Percentiles rank a stretch among this genome's conserved stretches.
Evolutionary conservation across 1,284 basidiomycete genomes (phyloP).

Genomic region (Puccinia novopanici): DNA sequence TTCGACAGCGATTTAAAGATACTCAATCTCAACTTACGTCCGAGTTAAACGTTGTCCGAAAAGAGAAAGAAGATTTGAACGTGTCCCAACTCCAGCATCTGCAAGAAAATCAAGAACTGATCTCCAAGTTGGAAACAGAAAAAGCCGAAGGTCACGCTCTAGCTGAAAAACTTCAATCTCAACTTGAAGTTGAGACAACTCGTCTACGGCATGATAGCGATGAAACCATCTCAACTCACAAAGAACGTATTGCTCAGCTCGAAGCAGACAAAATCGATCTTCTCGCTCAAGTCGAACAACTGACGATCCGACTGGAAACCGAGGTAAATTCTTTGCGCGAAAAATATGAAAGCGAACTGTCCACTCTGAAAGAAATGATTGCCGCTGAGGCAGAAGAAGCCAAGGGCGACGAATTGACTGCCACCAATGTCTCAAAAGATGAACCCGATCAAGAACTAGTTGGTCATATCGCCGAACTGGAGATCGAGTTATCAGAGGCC

Average conservation of each 20-base stretch:
- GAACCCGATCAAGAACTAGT: slow-evolving; percentile 16
- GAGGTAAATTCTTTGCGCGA: slow-evolving; percentile 9
- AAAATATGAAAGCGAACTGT: slow-evolving; percentile 6
- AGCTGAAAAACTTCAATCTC: slow-evolving; percentile 15
- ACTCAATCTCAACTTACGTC: slow-evolving; percentile 20
- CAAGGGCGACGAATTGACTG: neutral
- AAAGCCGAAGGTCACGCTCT: neutral
- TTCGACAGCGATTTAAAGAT: neutral
- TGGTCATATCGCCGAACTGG: neutral
- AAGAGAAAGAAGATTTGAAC: slow-evolving; percentile 13
- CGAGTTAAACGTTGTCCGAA: slow-evolving; percentile 10
- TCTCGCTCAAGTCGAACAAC: slow-evolving; percentile 17
- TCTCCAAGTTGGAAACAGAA: slow-evolving; percentile 15
- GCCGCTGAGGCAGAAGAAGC: neutral
- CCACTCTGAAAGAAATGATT: neutral
- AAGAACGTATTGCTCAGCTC: slow-evolving; percentile 15
- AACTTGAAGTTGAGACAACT: neutral
- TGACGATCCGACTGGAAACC: neutral
- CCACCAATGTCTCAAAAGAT: neutral
- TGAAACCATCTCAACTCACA: slow-evolving; percentile 5
- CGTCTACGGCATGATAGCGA: slow-evolving; percentile 16
- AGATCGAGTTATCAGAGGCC: slow-evolving; percentile 16
- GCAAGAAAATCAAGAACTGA: slow-evolving; percentile 22
- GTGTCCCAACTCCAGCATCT: neutral
- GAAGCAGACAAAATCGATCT: neutral